Conservation (phyloP, 2,329 filamentous ascomycete genomes). For the Pyrenophora seminiperda region DNA sequence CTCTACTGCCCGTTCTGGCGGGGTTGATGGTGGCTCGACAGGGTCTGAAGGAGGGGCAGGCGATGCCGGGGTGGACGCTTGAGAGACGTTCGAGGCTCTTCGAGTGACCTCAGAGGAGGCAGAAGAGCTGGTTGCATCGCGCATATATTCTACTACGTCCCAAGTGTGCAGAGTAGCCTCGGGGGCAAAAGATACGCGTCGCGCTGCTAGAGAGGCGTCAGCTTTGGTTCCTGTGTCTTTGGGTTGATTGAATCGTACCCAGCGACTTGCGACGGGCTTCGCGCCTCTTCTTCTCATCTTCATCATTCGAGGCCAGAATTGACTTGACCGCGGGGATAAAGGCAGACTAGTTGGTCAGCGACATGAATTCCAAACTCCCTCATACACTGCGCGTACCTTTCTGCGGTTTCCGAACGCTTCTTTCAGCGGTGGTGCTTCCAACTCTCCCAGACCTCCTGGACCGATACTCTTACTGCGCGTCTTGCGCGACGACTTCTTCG, state of each 20-base stretch:
- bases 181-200: conserved; percentile 94
- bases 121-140: conserved; percentile 79
- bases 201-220: conserved; percentile 63
- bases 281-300: conserved; percentile 68
- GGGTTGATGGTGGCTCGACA: conserved; percentile 66
- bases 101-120: conserved; percentile 75
- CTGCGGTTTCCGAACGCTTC: conserved; percentile 76
- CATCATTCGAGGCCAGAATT: conserved; percentile 63
- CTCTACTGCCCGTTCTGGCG: conserved; percentile 65
- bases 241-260: conserved; percentile 52
- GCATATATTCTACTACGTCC: conserved; percentile 87
- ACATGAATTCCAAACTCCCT: neutral
- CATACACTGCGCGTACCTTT: conserved; percentile 62
- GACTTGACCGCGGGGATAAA: conserved; percentile 58
- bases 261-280: conserved; percentile 92
- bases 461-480: conserved; percentile 93
- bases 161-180: conserved; percentile 97
- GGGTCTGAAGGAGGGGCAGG: conserved; percentile 52
- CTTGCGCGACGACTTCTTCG: conserved; percentile 38
- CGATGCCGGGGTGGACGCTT: conserved; percentile 36
- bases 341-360: conserved; percentile 48
- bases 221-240: neutral
- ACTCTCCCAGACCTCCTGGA: conserved; percentile 85
- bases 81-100: conserved; percentile 67
- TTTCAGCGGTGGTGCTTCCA: conserved; percentile 79